Conservation (phyloP, 768 basidiomycete genomes). For the Dictyophora rubrovolvata region DNA sequence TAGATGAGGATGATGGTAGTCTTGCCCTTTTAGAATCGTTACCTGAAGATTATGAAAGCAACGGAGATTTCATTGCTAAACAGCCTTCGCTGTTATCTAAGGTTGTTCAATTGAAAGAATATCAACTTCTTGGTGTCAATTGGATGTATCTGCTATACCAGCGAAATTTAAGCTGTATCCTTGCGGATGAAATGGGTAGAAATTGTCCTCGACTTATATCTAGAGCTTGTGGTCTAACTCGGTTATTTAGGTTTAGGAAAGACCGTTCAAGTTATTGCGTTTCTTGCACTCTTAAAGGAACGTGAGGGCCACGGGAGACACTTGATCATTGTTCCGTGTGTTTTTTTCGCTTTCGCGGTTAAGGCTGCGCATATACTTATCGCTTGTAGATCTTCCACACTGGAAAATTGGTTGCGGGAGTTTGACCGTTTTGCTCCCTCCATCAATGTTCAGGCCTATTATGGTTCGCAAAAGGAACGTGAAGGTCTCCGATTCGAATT, state of each 20-base stretch:
- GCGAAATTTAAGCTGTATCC: slow-evolving; percentile 79
- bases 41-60: slow-evolving; percentile 25
- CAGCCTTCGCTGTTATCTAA: slow-evolving; percentile 65
- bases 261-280: slow-evolving; percentile 97
- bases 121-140: slow-evolving; percentile 94
- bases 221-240: slow-evolving; percentile 8
- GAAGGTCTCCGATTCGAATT: slow-evolving; percentile 62
- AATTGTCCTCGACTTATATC: slow-evolving; percentile 11
- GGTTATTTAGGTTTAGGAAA: slow-evolving; percentile 76
- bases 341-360: slow-evolving; percentile 15
- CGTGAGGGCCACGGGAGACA: slow-evolving; percentile 74
- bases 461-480: slow-evolving; percentile 86
- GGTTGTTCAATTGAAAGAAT: slow-evolving; percentile 80
- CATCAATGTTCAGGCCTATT: slow-evolving; percentile 84
- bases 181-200: slow-evolving; percentile 98
- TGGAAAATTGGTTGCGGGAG: slow-evolving; percentile 98
- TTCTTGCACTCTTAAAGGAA: slow-evolving; percentile 83
- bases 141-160: slow-evolving; percentile 87
- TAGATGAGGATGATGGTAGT: slow-evolving; percentile 33
- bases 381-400: slow-evolving; percentile 68
- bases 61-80: slow-evolving; percentile 56
- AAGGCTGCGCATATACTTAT: background rate
- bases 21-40: slow-evolving; percentile 52
- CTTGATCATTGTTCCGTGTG: slow-evolving; percentile 91
- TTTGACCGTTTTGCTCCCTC: slow-evolving; percentile 84